Evolutionary conservation across 148 eudicot genomes (phyloP).

Genomic region (Mesembryanthemum crystallinum): DNA sequence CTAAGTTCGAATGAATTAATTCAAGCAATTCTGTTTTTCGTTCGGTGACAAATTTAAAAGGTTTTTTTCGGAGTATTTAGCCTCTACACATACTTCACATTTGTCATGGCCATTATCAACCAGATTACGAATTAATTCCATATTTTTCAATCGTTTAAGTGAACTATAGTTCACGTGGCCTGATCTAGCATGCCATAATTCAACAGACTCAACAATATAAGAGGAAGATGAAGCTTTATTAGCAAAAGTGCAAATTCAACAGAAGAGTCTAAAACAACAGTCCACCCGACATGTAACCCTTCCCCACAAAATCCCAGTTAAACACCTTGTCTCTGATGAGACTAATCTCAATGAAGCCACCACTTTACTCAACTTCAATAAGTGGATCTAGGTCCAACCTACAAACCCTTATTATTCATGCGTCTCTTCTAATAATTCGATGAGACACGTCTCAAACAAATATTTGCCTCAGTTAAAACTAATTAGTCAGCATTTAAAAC

Average conservation of each 20-base stretch:
- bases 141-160: not conserved
- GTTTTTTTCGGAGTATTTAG: not conserved
- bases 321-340: too few species aligned
- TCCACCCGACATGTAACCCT: not conserved
- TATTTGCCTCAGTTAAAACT: too few species aligned
- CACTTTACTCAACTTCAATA: too few species aligned
- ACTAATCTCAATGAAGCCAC: too few species aligned
- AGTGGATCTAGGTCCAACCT: too few species aligned
- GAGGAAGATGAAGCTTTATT: not conserved
- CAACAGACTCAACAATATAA: too few species aligned
- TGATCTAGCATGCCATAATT: too few species aligned
- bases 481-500: not conserved
- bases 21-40: not conserved
- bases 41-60: not conserved
- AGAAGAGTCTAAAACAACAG: not conserved
- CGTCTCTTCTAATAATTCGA: too few species aligned
- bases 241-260: not conserved
- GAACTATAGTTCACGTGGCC: not conserved
- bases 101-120: not conserved
- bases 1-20: not conserved
- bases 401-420: too few species aligned
- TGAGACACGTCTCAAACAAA: too few species aligned
- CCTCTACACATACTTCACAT: not conserved
- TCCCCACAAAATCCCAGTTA: not conserved
- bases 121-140: not conserved